Base-by-base conservation (phyloP, 2,329 filamentous ascomycete species). In the Tolypocladium inflatum region DNA sequence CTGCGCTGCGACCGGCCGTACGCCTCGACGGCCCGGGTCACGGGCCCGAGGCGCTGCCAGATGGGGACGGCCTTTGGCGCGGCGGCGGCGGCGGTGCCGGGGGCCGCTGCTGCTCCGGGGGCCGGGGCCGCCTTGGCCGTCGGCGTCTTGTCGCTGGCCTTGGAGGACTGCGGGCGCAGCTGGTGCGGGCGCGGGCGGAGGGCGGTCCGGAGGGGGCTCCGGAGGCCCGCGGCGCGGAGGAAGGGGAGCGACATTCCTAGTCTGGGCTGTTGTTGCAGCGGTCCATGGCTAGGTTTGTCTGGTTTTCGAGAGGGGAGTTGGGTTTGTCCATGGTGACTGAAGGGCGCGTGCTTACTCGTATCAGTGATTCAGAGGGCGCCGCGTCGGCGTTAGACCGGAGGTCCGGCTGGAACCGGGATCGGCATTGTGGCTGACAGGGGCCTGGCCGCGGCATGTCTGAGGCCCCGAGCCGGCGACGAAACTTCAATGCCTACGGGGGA, bases 1-100 rank as follows among this genome's bases (percentile, higher is more conserved):
- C 81, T 80, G 55, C 83, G 77, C 73, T 96, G 91, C 53, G 85
- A 82, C 26, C 86, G 81, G 19, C 82, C 85, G 69, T 94, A 96
- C 0, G 79, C 79, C 62, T 79, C 71, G 23, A 78, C 79, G 0
- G 75, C 73, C 39, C 74, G 73, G 3, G 82, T 84, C 57, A 86
- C 59, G 3, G 82, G 83, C 0, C 83, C 83, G 2, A 86, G 73
- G 0, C 82, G 75, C 65, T 80, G 78, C 82, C 82, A 85, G 45
- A 85, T 63, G 3, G 79, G 74, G 21, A 76, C 41, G 56, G 48
- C 4, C 4, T 30, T 38, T 39, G 57, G 30, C 9, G 51, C 11
- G 42, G 57, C 35, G 43, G 55, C 26, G 8, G 53, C 26, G 26
- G 42, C 9, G 45, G 17, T 15, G 11, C n/a, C 45, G 52, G 21